A percentile compares a stretch with the other conserved stretches of the same genome.
These are phyloP conservation scores for Ophiostoma sp. DNA, from an alignment of 2,329 filamentous ascomycete genomes.

Conservation along the genomic window DNA sequence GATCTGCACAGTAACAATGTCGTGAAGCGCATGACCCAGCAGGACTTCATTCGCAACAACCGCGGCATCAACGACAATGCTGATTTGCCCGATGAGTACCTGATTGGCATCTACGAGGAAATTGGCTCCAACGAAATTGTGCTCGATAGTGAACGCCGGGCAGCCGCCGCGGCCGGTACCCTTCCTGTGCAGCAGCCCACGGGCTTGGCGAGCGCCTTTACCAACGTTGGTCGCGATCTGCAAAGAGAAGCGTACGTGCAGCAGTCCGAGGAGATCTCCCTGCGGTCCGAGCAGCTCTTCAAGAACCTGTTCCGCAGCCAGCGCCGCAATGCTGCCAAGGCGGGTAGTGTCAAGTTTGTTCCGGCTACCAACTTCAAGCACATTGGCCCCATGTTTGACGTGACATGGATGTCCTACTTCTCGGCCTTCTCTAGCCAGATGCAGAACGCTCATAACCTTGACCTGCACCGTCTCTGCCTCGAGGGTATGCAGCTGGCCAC, in stretches of 20 bases:
- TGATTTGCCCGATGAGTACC: slow-evolving; percentile 89
- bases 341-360: slow-evolving; percentile 73
- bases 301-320: slow-evolving; percentile 91
- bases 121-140: slow-evolving; percentile 92
- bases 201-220: slow-evolving; percentile 81
- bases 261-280: slow-evolving; percentile 87
- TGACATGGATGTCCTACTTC: slow-evolving; percentile 99
- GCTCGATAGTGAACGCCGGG: slow-evolving; percentile 85
- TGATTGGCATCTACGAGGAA: slow-evolving; percentile 86
- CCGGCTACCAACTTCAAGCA: slow-evolving; percentile 92
- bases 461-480: slow-evolving; percentile 88
- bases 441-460: slow-evolving; percentile 88
- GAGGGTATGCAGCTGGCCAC: slow-evolving; percentile 95
- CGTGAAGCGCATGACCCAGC: slow-evolving; percentile 81
- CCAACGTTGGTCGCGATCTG: slow-evolving; percentile 86
- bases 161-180: slow-evolving; percentile 75
- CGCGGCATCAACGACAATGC: slow-evolving; percentile 96
- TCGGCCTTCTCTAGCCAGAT: slow-evolving; percentile 91
- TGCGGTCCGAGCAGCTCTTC: slow-evolving; percentile 78
- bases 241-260: slow-evolving; percentile 92
- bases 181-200: slow-evolving; percentile 50
- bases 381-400: slow-evolving; percentile 97
- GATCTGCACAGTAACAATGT: slow-evolving; percentile 92
- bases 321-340: slow-evolving; percentile 71
- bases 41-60: slow-evolving; percentile 99